Base-by-base conservation (phyloP, 371 early-diverging fungal genomes). In the Chytridiales sp. region DNA sequence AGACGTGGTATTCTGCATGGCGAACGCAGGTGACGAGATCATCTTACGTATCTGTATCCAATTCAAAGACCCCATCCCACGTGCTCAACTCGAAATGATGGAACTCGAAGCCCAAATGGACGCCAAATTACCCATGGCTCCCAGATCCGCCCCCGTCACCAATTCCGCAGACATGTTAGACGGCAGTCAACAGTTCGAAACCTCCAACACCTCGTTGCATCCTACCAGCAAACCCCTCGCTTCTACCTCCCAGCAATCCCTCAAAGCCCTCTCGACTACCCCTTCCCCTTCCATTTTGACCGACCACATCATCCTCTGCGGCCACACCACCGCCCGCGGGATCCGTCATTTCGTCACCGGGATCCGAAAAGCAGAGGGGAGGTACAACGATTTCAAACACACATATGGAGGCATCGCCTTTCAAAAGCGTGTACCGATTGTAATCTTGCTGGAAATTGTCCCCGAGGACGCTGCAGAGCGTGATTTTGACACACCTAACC, bases 301-400 rank as follows among this genome's bases (percentile, higher is more conserved):
- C 0, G 42, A 43, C 44, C 79, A 78, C 54, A 70, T 78, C 40
- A 74, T 78, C 30, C 63, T 78, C 8, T 74, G 74, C 55, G 79
- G 79, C 0, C 27, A 62, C 22, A 62, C 73, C 34, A 61, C 70
- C 4, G 64, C 74, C 15, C 66, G 76, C 15, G 73, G 60, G 1
- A 56, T 78, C 32, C 61, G 67, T 9, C 74, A 75, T 27, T 75
- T 78, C 56, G 68, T 78, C n/a, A 31, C 50, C 13, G 49, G 55
- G 15, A 57, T 78, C 11, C 68, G 78, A 21, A 38, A 36, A 2
- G 55, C 49, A 29, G 61, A 55, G 41, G 44, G 22, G 6, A 9
- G 11, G 38, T 17, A 9, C 17, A 4, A 31, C 6, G 49, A 47
- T 29, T 19, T 13, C 22, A 17, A 13, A 11, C 19, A 34, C 26